A percentile compares a stretch with the other conserved stretches of the same genome.
Evolutionary conservation across 352 stramenopile species (phyloP).

Genomic region (Phytophthora megakarya): DNA sequence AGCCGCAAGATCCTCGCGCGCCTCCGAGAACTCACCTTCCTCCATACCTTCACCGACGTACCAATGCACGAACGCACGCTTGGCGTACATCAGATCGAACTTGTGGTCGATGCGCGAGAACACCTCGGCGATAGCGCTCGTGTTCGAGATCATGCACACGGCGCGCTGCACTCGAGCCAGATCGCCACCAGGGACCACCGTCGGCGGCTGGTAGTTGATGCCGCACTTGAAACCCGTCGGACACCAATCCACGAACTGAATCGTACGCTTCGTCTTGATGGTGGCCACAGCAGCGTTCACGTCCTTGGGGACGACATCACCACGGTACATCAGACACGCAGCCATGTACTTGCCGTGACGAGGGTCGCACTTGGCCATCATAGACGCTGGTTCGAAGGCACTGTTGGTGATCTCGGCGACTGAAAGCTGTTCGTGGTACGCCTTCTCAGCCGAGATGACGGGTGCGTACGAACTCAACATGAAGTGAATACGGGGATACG

Average conservation of each 20-base stretch:
- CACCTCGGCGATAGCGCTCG: constrained; percentile 97
- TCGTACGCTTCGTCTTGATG: constrained; percentile 98
- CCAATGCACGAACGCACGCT: constrained; percentile 99
- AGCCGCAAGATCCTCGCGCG: constrained; percentile 92
- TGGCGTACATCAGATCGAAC: constrained; percentile 99
- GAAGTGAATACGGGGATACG: constrained; percentile 99
- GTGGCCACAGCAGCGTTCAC: constrained; percentile 96
- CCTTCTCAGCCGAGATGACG: constrained; percentile 98
- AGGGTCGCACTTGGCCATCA: constrained; percentile 99
- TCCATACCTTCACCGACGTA: constrained; percentile 99
- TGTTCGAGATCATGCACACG: constrained; percentile 99
- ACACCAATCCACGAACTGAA: constrained; percentile 99
- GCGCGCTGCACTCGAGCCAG: constrained; percentile 97
- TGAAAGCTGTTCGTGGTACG: constrained; percentile 97
- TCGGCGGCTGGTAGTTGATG: constrained; percentile 97
- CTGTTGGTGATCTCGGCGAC: constrained; percentile 99
- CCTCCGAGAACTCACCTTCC: constrained; percentile 99
- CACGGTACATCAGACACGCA: constrained; percentile 97
- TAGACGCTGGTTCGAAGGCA: constrained; percentile 97
- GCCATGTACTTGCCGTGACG: constrained; percentile 99
- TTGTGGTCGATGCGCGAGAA: constrained; percentile 99
- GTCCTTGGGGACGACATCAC: constrained; percentile 93
- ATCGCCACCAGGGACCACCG: constrained; percentile 96
- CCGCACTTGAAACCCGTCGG: constrained; percentile 97
- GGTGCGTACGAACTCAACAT: constrained; percentile 99